Evolutionary conservation across 768 basidiomycete genomes (phyloP), one percentile per base, ranked within the genome.

Genomic region (Amanita thiersii): DNA sequence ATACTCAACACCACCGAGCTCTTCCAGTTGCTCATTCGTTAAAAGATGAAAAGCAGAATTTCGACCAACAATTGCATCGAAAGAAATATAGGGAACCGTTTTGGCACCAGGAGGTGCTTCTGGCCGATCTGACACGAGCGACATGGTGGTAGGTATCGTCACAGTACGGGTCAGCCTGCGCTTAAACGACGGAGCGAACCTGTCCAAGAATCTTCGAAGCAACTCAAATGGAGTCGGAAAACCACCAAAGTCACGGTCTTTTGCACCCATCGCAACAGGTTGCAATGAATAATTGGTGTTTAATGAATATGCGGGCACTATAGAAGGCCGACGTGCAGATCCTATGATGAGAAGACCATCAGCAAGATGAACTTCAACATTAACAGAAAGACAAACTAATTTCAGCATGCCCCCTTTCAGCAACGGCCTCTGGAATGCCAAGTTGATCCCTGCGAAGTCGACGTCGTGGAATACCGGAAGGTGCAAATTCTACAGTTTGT

Each of bases 1-100:
- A 55, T 87, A 98, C 57, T 99, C 94, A 5, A 96, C 84, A 14
- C 94, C 93, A 3, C 92, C 92, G 3, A 98, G 64, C 57, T 96
- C 90, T 50, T 94, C 91, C 50, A 87, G 64, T 53, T 97, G 86
- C 34, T 91, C 88, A 14, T 73, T 69, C 0, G 81, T 86, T 40
- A 94, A 61, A 49, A 59, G 65, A 28, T 73, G 70, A 49, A 88
- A 88, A 2, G 64, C 63, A 2, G 85, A 89, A 56, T 93, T 94
- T 25, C 80, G 72, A 0, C 89, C 86, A n/a, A 92, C 87, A 2
- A 75, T 56, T 0, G 89, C 86, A 33, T 88, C 77, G 55, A 96
- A 97, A 1, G 80, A 73, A 44, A 97, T 81, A 58, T 97, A 97
- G 0, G 85, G 66, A 2, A 85, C 90, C 1, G 63, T 56, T 49